Conservation (phyloP, 2,329 filamentous ascomycete genomes). For the Calonectria honghensis region DNA sequence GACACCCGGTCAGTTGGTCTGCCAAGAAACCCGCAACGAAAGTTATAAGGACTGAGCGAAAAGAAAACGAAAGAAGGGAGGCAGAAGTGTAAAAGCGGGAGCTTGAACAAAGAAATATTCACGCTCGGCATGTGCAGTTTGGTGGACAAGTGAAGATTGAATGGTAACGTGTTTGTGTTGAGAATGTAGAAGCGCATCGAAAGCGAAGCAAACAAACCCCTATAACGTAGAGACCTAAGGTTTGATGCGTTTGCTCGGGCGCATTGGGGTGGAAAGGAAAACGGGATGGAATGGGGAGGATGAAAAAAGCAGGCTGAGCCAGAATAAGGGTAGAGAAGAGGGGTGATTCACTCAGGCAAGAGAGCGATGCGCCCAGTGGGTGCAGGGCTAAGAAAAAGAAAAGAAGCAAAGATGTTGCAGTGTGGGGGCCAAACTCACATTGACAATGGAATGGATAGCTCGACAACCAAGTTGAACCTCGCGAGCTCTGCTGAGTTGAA, state of each 20-base stretch:
- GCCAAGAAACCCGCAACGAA: neutral
- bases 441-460: constrained; percentile 5
- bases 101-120: neutral
- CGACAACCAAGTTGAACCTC: neutral
- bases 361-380: neutral
- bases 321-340: neutral
- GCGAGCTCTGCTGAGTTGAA: neutral
- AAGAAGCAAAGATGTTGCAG: neutral
- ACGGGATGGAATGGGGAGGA: constrained; percentile 4
- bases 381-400: constrained; percentile 6
- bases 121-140: neutral
- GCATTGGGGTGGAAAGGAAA: neutral
- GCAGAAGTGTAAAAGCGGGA: neutral
- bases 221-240: neutral
- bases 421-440: constrained; percentile 19
- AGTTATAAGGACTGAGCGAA: neutral
- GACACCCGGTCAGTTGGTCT: neutral
- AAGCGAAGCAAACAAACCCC: neutral
- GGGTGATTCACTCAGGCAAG: constrained; percentile 17
- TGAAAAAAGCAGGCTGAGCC: neutral
- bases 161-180: neutral
- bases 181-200: neutral
- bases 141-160: neutral
- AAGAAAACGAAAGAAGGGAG: neutral
- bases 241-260: constrained; percentile 14